Base-by-base conservation (phyloP, 2,329 filamentous ascomycete genomes). In the Claviceps sp. region DNA sequence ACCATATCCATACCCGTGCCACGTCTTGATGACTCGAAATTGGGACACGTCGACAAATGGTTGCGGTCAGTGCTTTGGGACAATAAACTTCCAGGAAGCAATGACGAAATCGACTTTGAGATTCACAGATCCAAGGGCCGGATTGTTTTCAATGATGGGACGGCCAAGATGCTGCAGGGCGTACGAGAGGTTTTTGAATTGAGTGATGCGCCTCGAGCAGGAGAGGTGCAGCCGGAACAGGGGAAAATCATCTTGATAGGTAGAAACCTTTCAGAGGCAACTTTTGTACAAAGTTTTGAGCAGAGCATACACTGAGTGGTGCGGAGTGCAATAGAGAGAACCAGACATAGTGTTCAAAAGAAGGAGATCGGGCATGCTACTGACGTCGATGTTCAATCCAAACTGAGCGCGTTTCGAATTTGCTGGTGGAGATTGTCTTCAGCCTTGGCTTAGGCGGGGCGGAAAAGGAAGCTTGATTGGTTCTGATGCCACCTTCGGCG, bases 111-210 rank as follows among this genome's bases (percentile, higher is more conserved):
- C 44, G 56, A 52, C 22, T 87, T 94, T 57, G 89, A 96, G 61
- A 83, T 97, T 22, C 91, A 98, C 63, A 80, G 93, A 13, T 72
- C 89, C 38, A 98, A 98, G 65, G 91, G 89, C 0, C 80, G 88
- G 2, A 67, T 97, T 6, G 72, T 78, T 0, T 72, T 91, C 18
- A 62, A 70, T 0, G 74, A 83, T 51, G 88, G 87, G 1, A 71
- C 73, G 0, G 71, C 81, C 44, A 87, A 88, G 63, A 80, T 97
- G 56, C 75, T 97, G 7, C 93, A 98, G 66, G 93, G 90, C 2
- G 93, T 98, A 1, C 74, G 91, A 50, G 91, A 96, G 60, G 78
- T 97, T 16, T 98, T 97, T 65, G 93, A 98, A 61, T 85, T 97
- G 24, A 79, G 88, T 24, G 89, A 95, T 58, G 71, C 70, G 7